Conservation (phyloP, 2,329 filamentous ascomycete species). For the Colletotrichum scovillei region DNA sequence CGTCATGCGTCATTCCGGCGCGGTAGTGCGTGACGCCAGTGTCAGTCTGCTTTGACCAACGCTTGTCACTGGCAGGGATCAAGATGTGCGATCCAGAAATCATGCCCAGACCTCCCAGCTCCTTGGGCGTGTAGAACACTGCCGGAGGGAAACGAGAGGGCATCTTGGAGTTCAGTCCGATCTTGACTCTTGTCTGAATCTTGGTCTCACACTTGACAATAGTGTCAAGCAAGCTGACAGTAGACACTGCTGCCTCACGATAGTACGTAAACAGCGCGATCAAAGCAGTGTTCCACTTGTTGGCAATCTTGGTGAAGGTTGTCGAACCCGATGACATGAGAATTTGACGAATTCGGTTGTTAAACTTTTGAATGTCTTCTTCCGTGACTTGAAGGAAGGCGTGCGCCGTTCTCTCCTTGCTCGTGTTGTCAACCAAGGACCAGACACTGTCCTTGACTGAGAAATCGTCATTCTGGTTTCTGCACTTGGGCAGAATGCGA, state of each 20-base stretch:
- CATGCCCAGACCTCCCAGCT: constrained; percentile 96
- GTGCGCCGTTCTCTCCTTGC: constrained; percentile 96
- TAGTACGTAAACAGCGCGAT: constrained; percentile 99
- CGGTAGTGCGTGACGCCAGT: constrained; percentile 97
- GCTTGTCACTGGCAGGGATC: constrained; percentile 96
- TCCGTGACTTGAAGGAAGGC: constrained; percentile 98
- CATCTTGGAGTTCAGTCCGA: constrained; percentile 99
- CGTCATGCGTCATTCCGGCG: constrained; percentile 97
- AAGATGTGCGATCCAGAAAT: constrained; percentile 98
- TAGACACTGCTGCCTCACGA: constrained; percentile 95
- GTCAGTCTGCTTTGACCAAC: constrained; percentile 98
- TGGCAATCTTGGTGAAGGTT: constrained; percentile 99
- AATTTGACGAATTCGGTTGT: constrained; percentile 98
- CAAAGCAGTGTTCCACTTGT: constrained; percentile 99
- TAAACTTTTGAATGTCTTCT: constrained; percentile 98
- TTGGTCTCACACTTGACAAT: constrained; percentile 99
- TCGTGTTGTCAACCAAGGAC: constrained; percentile 96
- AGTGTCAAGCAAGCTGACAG: constrained; percentile 91
- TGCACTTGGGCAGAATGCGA: constrained; percentile 92
- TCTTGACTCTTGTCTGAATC: constrained; percentile 99
- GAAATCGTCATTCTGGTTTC: constrained; percentile 96
- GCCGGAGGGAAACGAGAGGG: constrained; percentile 97
- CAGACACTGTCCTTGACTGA: constrained; percentile 98
- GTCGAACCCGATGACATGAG: constrained; percentile 99
- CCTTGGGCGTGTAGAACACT: constrained; percentile 98